A percentile compares a stretch with the other conserved stretches of the same genome.
These are phyloP conservation scores for Gynandropsis gynandra DNA, from an alignment of 345 rosid genomes.

Conservation along the genomic window DNA sequence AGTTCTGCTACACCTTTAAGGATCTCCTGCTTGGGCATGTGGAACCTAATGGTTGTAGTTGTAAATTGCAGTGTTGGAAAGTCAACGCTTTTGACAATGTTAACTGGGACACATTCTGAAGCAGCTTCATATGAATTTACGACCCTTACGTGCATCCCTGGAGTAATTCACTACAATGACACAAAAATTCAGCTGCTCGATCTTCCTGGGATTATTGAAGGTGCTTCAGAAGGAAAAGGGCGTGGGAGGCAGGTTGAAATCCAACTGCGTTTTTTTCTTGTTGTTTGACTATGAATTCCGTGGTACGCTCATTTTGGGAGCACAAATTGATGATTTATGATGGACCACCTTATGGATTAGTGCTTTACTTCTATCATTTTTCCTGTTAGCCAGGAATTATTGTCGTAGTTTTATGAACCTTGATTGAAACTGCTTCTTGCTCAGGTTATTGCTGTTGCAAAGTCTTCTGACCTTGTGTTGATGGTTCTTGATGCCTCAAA, in stretches of 20 bases:
- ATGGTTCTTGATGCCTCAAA: constrained; percentile 99
- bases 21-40: not conserved
- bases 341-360: not conserved
- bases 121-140: constrained; percentile 99
- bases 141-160: constrained; percentile 96
- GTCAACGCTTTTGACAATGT: constrained; percentile 90
- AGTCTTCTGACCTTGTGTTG: constrained; percentile 93
- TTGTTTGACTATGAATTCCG: constrained; percentile 8
- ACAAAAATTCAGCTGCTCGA: constrained; percentile 96
- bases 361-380: not conserved
- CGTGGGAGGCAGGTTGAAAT: constrained; percentile 84
- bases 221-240: constrained; percentile 99
- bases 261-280: constrained; percentile 5
- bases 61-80: constrained; percentile 71
- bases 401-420: constrained; percentile 5
- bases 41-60: constrained; percentile 16
- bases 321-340: constrained; percentile 7
- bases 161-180: constrained; percentile 88
- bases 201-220: constrained; percentile 99
- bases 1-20: constrained; percentile 3
- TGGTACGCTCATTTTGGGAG: constrained; percentile 2
- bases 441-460: constrained; percentile 98
- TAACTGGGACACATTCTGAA: constrained; percentile 97
- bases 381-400: not conserved
- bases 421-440: constrained; percentile 20